These are phyloP conservation scores for Fomitopsis pulvina DNA, from an alignment of 768 basidiomycete species.

Conservation along the genomic window DNA sequence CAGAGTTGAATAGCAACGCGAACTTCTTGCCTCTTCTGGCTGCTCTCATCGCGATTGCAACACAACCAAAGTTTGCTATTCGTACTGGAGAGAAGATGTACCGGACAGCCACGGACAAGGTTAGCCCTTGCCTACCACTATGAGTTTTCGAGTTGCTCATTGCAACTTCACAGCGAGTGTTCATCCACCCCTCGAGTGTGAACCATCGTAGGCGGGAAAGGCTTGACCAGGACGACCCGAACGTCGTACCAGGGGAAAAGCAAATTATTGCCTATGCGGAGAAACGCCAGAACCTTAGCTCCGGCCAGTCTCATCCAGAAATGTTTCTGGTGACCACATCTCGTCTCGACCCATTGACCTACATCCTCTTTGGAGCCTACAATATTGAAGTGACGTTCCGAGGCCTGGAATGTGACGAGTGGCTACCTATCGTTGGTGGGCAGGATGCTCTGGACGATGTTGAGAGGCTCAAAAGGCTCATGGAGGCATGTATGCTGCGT, in stretches of 20 bases:
- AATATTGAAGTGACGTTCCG: constrained; percentile 60
- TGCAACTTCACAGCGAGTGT: constrained; percentile 42
- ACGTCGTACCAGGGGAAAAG: constrained; percentile 33
- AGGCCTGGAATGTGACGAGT: constrained; percentile 83
- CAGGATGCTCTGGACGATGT: constrained; percentile 73
- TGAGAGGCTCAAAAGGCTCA: constrained; percentile 68
- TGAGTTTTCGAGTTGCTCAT: background rate
- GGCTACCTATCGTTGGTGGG: constrained; percentile 65
- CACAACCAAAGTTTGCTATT: constrained; percentile 88
- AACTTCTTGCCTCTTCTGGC: constrained; percentile 71
- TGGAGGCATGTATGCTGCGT: constrained; percentile 82
- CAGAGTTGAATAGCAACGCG: constrained; percentile 65
- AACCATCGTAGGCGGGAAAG: constrained; percentile 60
- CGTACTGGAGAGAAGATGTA: constrained; percentile 59
- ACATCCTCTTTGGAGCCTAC: constrained; percentile 87
- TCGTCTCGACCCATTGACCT: constrained; percentile 80
- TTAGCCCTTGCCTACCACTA: constrained; percentile 23
- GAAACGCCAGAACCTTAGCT: constrained; percentile 72
- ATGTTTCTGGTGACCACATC: constrained; percentile 78
- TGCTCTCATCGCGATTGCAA: constrained; percentile 78
- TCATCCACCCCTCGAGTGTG: constrained; percentile 85
- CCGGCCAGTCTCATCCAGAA: constrained; percentile 38
- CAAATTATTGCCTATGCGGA: constrained; percentile 80
- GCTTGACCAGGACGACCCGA: constrained; percentile 21
- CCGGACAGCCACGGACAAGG: constrained; percentile 81